Evolutionary conservation across 2,329 filamentous ascomycete genomes (phyloP).

Genomic region (Nannizziopsis barbatae): DNA sequence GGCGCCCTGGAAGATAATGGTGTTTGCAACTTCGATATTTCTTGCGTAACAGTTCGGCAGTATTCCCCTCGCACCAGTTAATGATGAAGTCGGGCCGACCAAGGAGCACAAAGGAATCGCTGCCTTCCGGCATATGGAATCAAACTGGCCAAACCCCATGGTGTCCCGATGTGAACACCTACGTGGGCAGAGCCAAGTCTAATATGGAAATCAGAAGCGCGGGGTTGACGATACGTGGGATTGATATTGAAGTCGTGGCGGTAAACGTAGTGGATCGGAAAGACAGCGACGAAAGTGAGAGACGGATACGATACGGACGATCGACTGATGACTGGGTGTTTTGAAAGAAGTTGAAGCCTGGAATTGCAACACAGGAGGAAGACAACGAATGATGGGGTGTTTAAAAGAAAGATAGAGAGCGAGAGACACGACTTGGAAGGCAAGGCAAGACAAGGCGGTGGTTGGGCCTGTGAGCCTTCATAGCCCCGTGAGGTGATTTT

Average conservation of each 20-base stretch:
- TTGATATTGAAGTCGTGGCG: background rate
- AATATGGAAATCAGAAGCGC: conserved; percentile 9
- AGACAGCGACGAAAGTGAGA: background rate
- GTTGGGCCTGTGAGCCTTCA: background rate
- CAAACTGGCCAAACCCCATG: conserved; percentile 89
- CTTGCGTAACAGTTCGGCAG: conserved; percentile 86
- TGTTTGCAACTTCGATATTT: conserved; percentile 93
- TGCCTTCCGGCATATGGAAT: conserved; percentile 70
- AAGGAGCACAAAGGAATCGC: conserved; percentile 78
- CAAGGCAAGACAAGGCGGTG: background rate
- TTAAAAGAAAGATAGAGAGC: background rate
- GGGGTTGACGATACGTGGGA: background rate
- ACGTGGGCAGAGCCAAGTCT: conserved; percentile 12
- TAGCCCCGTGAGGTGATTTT: too few relatives aligned
- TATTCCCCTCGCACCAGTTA: conserved; percentile 62
- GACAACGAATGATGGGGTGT: background rate
- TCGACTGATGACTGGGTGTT: background rate
- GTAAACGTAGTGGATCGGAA: background rate
- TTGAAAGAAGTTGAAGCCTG: background rate
- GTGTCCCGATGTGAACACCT: conserved; percentile 27
- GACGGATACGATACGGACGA: background rate
- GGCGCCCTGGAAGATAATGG: conserved; percentile 92
- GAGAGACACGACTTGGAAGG: background rate
- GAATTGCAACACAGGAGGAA: background rate
- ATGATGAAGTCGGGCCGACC: conserved; percentile 54